Evolutionary conservation across 164 flowering plant species (phyloP), one percentile per base, ranked within the genome.

Genomic region (Umbilicus rupestris): DNA sequence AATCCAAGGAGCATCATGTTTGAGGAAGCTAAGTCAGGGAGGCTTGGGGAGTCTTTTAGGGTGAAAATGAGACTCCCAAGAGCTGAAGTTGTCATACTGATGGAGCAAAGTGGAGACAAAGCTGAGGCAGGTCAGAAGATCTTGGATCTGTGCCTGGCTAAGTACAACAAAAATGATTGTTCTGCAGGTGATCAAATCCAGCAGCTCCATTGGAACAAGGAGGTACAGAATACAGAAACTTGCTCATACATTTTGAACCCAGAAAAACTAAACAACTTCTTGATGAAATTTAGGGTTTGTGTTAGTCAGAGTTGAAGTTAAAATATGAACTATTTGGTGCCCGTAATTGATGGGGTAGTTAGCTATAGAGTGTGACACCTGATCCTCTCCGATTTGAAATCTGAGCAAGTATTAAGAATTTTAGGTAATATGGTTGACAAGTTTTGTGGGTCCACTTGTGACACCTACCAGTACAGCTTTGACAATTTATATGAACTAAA

Each of bases 81-180:
- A 67, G 72, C 75, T 28, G 63, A 79, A 58, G 68, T 79, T 44
- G 77, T 69, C 55, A 79, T 42, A 65, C 22, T 75, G 68, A 62
- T 79, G 57, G 69, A 70, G 20, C 73, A 73, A 69, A 73, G 78
- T 57, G 65, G 42, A 47, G 74, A 79, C 50, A 66, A 66, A 31
- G 68, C 65, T 1, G 82, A 77, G 68, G 75, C 65, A 44, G 77
- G 74, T 10, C 70, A 75, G 71, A 75, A 60, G 70, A 79, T 79
- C 26, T 22, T 79, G 64, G 65, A 77, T 63, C 60, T 79, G 29
- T 63, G 60, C 28, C 19, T 55, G 33, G 31, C 33, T 28, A 55
- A 55, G 14, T 55, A 55, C 60, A 55, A 55, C 11, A 5, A 14
- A 11, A 55, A 26, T 55, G 60, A 55, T 5, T 55, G 60, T 55